Evolutionary conservation across 768 basidiomycete genomes (phyloP), one percentile per base, ranked within the genome.

Genomic region (Imleria badia): DNA sequence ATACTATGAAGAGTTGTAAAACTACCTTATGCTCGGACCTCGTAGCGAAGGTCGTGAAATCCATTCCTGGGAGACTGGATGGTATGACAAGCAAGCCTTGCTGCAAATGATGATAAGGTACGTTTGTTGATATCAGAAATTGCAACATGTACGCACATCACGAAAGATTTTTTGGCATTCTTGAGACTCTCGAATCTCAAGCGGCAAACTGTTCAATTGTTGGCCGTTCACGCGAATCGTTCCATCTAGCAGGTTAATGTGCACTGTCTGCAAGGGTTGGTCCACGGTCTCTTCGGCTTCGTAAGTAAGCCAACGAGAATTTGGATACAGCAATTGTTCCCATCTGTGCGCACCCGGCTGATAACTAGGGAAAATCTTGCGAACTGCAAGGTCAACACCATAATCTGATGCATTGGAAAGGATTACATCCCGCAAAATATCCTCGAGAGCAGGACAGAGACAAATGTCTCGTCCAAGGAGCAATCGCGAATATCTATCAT

Each of bases 381-480:
- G 13, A 9, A 62, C 20, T 2, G 63, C 64, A 9, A 39, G 44
- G 39, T 65, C 63, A 8, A 64, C 20, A 2, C 60, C 58, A 5
- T 51, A 43, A 40, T 51, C 35, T 17, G 49, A 40, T 1, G 17
- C 13, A 22, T 55, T 49, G 0, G 42, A 31, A 0, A 51, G 23
- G 7, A 54, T 58, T 2, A 8, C 19, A 31, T 41, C 22, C 2
- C 39, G 31, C 35, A 60, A 13, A 4, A 51, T 13, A 1, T 38
- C 29, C 45, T 70, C 62, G 12, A 73, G 19, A 13, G 41, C 38
- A 13, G 58, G 48, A 7, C 67, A 59, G 9, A 71, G 45, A 30
- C 66, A 62, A n/a, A 50, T 23, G 35, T 73, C 62, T 8, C 68
- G 60, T 15, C 60, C 44, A 14, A 64, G 41, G 15, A 64, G 44